A percentile compares a stretch with the other conserved stretches of the same genome.
Evolutionary conservation across 2,329 filamentous ascomycete species (phyloP).

Genomic region (Chalara sp.): DNA sequence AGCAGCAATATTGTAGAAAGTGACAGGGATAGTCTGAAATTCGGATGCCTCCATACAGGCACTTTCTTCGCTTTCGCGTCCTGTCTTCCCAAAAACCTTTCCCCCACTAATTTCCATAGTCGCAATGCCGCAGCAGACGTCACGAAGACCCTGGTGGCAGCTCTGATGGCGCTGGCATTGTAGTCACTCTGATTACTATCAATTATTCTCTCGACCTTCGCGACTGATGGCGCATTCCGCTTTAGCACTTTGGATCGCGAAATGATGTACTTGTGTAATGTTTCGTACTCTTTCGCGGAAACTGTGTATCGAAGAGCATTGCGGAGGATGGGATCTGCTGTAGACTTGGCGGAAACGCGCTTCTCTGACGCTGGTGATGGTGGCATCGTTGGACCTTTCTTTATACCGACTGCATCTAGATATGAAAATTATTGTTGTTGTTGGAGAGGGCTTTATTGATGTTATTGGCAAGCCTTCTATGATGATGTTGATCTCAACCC

Average conservation of each 20-base stretch:
- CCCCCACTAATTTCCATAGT: conserved; percentile 47
- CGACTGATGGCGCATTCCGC: conserved; percentile 47
- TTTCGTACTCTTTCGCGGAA: conserved; percentile 76
- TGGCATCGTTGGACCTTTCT: neutral
- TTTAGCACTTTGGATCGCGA: conserved; percentile 59
- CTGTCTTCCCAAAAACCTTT: conserved; percentile 38
- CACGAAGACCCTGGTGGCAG: conserved; percentile 64
- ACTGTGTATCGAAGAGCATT: conserved; percentile 85
- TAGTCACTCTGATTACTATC: conserved; percentile 41
- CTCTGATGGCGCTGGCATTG: conserved; percentile 63
- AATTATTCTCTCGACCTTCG: conserved; percentile 40
- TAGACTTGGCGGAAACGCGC: conserved; percentile 24
- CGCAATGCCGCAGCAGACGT: conserved; percentile 58
- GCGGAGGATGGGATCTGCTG: conserved; percentile 65
- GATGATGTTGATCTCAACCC: neutral
- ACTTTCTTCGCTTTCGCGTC: conserved; percentile 37
- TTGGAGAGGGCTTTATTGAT: too few species aligned
- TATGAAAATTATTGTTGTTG: too few species aligned
- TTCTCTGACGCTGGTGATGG: neutral
- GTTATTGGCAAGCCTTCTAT: too few species aligned
- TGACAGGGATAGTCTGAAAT: conserved; percentile 72
- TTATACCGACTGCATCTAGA: too few species aligned
- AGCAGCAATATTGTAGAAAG: conserved; percentile 81
- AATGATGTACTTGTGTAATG: conserved; percentile 76
- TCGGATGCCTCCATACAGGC: conserved; percentile 56